A percentile compares a stretch with the other conserved stretches of the same genome.
These are phyloP conservation scores for Apocynum venetum DNA, from an alignment of 257 asterid genomes.

Conservation along the genomic window DNA sequence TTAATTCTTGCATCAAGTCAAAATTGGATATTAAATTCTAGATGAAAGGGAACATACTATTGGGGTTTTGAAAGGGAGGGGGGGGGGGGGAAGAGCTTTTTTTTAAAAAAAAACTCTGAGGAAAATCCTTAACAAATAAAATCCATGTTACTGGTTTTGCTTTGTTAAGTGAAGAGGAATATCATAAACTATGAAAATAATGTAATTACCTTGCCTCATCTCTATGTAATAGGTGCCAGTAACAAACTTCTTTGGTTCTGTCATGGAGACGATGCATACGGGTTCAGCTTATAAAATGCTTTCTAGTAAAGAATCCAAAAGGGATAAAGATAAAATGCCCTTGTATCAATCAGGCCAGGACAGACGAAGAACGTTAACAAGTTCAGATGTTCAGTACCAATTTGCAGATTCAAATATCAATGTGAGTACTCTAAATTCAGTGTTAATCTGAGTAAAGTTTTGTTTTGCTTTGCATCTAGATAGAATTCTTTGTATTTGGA, in stretches of 20 bases:
- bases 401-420: constrained; percentile 25
- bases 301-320: constrained; percentile 31
- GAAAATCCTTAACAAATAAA: background rate
- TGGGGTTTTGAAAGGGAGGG: too few relatives aligned
- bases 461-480: background rate
- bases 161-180: background rate
- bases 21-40: too few relatives aligned
- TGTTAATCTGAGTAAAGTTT: background rate
- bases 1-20: too few relatives aligned
- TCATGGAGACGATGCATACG: constrained; percentile 88
- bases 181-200: background rate
- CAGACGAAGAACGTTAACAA: constrained; percentile 26
- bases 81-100: background rate
- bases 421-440: constrained; percentile 32
- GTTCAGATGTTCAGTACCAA: constrained; percentile 39
- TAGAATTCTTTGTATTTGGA: background rate
- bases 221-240: constrained; percentile 64
- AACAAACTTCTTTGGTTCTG: constrained; percentile 95
- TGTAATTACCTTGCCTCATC: constrained; percentile 6
- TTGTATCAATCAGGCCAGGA: constrained; percentile 29
- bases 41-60: too few relatives aligned
- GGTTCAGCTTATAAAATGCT: constrained; percentile 69
- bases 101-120: background rate
- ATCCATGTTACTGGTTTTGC: background rate
- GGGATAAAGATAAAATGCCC: constrained; percentile 31